Evolutionary conservation across 345 rosid genomes (phyloP), one percentile per base, ranked within the genome.

Genomic region (Excoecaria cochinchinensis): DNA sequence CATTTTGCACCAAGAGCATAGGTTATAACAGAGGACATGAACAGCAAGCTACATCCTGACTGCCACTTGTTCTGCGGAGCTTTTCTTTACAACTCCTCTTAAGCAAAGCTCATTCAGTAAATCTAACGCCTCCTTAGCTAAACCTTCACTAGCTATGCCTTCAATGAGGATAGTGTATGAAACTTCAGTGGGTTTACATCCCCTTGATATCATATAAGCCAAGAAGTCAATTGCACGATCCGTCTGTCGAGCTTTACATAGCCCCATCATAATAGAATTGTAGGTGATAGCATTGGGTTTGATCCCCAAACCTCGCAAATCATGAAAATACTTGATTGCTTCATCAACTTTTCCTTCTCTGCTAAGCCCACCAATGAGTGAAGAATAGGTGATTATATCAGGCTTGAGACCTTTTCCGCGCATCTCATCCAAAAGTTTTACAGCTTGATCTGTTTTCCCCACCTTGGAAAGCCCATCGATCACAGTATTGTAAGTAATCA

Each of bases 321-420:
- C 93, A 67, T 85, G 89, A 62, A 94, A 92, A 80, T 88, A 80
- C 82, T 85, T 84, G 13, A 94, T 83, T 50, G 97, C 97, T 57
- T 92, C 90, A 17, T 92, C 94, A 64, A 90, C 87, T 74, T 87
- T 94, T 22, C 97, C 97, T 77, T 89, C 95, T 78, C 97, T 89
- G 76, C 90, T 82, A 47, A 94, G 89, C 65, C 97, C 97, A 38
- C 89, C 91, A 63, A 92, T 89, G n/a, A 92, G 91, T 52, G 97
- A 92, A 10, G 91, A 86, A 71, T 89, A 91, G 7, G 97, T 90
- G 67, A 89, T 84, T 21, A 84, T 83, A 78, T 94, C 95, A 16
- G 99, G 97, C 81, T 84, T 87, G 39, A 92, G 83, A 78, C 90
- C 91, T 79, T 89, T 91, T 14, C 83, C 79, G 0, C 87, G 86